Evolutionary conservation across 1,284 basidiomycete species (phyloP).

Genomic region (Phlebopus sp.): DNA sequence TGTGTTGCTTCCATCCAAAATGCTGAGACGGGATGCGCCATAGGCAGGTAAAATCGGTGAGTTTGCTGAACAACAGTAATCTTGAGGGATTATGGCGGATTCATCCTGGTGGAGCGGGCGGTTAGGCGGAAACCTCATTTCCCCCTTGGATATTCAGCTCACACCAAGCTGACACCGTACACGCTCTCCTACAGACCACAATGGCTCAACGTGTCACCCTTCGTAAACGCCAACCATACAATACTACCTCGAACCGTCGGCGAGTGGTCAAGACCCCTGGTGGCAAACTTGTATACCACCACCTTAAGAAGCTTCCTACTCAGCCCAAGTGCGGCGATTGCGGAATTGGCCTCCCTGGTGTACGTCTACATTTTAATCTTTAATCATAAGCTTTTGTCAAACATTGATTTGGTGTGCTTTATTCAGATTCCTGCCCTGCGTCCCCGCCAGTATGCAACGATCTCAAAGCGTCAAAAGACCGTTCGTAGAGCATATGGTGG

Average conservation of each 20-base stretch:
- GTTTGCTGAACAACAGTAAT: too few species aligned
- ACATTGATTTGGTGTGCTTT: neutral
- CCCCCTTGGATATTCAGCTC: too few species aligned
- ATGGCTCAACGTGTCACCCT: constrained; percentile 99
- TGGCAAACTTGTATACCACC: constrained; percentile 89
- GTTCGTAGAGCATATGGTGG: constrained; percentile 94
- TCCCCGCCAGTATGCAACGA: constrained; percentile 87
- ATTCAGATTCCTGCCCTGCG: constrained; percentile 86
- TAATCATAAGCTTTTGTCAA: constrained; percentile 1
- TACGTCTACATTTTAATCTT: constrained; percentile 43
- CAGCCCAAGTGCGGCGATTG: constrained; percentile 98
- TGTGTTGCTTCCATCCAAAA: too few species aligned
- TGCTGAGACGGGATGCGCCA: too few species aligned
- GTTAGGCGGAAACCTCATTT: too few species aligned
- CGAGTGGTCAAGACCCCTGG: constrained; percentile 97
- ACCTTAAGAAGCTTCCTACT: constrained; percentile 82
- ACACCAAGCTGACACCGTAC: too few species aligned
- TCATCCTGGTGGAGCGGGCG: too few species aligned
- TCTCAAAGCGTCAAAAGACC: constrained; percentile 95
- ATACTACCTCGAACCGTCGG: constrained; percentile 96
- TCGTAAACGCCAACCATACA: constrained; percentile 98
- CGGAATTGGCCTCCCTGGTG: constrained; percentile 86
- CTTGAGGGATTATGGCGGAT: too few species aligned
- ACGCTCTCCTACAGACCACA: constrained; percentile 18
- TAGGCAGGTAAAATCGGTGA: too few species aligned